Conservation (phyloP, 768 basidiomycete species). For the Termitomyces sp. region DNA sequence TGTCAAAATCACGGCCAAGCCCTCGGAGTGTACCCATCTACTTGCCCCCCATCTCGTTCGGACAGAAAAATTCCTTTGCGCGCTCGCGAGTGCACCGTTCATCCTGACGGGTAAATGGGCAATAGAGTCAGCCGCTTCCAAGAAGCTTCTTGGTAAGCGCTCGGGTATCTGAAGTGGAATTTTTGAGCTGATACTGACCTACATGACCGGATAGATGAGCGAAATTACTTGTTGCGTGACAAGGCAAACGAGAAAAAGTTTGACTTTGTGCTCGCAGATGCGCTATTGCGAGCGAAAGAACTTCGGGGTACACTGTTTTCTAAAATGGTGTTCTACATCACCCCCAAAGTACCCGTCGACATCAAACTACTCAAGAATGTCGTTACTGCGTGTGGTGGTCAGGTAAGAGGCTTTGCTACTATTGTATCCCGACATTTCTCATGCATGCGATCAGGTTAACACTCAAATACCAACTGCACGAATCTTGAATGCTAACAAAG, state of each 20-base stretch:
- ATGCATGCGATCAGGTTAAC: conserved; percentile 28
- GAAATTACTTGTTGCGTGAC: conserved; percentile 59
- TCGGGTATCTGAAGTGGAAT: neutral
- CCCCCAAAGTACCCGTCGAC: conserved; percentile 58
- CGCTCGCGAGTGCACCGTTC: conserved; percentile 58
- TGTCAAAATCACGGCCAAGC: conserved; percentile 55
- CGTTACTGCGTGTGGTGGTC: conserved; percentile 66
- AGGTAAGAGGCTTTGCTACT: conserved; percentile 36
- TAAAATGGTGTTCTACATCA: conserved; percentile 72
- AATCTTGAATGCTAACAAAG: conserved; percentile 44
- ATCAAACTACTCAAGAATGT: conserved; percentile 64
- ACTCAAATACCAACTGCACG: conserved; percentile 51
- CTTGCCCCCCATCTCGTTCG: conserved; percentile 66
- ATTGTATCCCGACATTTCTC: neutral
- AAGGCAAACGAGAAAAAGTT: conserved; percentile 61
- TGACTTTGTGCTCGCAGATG: conserved; percentile 58
- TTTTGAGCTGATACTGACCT: neutral
- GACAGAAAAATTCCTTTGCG: conserved; percentile 87
- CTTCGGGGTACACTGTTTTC: conserved; percentile 54
- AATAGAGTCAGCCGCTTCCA: conserved; percentile 48
- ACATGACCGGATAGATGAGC: conserved; percentile 48
- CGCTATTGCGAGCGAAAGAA: conserved; percentile 55
- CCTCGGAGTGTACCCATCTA: conserved; percentile 76
- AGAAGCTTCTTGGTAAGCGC: conserved; percentile 60
- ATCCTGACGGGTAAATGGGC: conserved; percentile 74